Evolutionary conservation across 2,329 filamentous ascomycete species (phyloP), one percentile per base, ranked within the genome.

Genomic region (Penicillium sp.): DNA sequence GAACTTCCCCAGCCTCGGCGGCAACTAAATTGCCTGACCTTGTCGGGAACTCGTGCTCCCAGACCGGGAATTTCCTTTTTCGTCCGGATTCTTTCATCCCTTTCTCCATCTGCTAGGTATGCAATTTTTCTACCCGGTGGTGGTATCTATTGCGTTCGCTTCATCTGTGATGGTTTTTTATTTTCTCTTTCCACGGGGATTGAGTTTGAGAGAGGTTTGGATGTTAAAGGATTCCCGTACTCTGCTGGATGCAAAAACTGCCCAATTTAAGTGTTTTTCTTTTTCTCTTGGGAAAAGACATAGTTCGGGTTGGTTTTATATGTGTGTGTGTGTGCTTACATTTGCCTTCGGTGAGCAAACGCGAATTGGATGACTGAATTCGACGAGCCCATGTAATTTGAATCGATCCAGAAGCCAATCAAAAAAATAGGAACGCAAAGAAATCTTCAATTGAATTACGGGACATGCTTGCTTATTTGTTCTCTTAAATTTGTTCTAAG

Each of bases 1-100:
- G 71, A 76, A 76, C 71, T 76, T 76, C 71, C 74, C 74, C 64
- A 73, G 67, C 67, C 72, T 76, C 59, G 74, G 74, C 58, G 65
- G 63, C 61, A 74, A 74, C 69, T 74, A 71, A 70, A 62, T 53
- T 39, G 29, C 48, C 50, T 45, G 30, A 45, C 34, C 4, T 41
- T 39, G 32, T 34, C 23, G 29, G 52, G 52, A 50, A 50, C 41
- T 48, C 43, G 34, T 50, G 52, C 47, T 55, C 52, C 47, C 41
- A 35, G 52, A 29, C 16, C 29, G 52, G 27, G 32, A 26, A 45
- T 36, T 6, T 32, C 10, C 11, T 44, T 50, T 16, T 13, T 36
- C 26, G 49, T 43, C 27, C 27, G 32, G 49, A 35, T 44, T 51
- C 29, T 51, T 47, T 45, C 35, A 38, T 35, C 46, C 53, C 36